Percentiles rank a stretch among this genome's conserved stretches.
Conservation (phyloP, 805 yeast genomes). For the Candida suzukii region DNA sequence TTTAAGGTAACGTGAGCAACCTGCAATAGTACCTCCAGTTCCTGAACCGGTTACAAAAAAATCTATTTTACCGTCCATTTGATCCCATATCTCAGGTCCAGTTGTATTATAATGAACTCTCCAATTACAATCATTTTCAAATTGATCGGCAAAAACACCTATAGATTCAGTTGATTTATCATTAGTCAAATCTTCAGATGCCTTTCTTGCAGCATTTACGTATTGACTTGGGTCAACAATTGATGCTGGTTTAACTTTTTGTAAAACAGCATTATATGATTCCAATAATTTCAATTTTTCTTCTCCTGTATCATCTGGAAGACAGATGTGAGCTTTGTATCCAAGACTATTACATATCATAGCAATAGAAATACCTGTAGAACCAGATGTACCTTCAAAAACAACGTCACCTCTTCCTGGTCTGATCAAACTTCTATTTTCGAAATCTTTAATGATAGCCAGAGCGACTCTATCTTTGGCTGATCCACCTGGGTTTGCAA, state of each 20-base stretch:
- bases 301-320: constrained; percentile 87
- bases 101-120: constrained; percentile 71
- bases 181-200: constrained; percentile 45
- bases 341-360: constrained; percentile 86
- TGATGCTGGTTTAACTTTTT: constrained; percentile 88
- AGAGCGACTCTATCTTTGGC: constrained; percentile 94
- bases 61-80: constrained; percentile 59
- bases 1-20: constrained; percentile 73
- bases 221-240: constrained; percentile 92
- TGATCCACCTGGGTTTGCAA: constrained; percentile 88
- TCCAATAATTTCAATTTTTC: constrained; percentile 72
- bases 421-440: constrained; percentile 44
- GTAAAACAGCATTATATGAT: constrained; percentile 74
- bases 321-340: constrained; percentile 83
- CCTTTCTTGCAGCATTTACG: constrained; percentile 75
- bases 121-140: constrained; percentile 93
- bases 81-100: constrained; percentile 87
- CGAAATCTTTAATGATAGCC: constrained; percentile 70
- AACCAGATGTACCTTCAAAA: constrained; percentile 94
- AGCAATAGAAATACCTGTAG: constrained; percentile 93
- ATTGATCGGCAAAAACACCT: constrained; percentile 92
- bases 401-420: constrained; percentile 66
- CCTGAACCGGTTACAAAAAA: constrained; percentile 89
- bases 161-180: constrained; percentile 30
- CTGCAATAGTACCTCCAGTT: constrained; percentile 96